Conservation (phyloP, 305 asterid species). For the Solanum hybrid region DNA sequence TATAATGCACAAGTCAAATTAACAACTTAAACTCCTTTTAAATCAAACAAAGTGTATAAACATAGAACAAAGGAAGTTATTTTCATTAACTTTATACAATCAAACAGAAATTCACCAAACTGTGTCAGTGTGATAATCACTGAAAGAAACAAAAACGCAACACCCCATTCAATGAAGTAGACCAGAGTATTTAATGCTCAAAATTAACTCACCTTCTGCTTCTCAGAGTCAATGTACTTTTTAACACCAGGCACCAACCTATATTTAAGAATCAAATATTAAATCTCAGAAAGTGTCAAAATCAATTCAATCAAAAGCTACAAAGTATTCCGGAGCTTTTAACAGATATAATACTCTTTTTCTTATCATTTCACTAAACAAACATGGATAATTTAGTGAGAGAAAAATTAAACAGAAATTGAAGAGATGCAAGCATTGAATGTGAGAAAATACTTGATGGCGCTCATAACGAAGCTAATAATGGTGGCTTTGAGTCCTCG, state of each 20-base stretch:
- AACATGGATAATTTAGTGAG: not conserved
- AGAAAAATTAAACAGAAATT: not conserved
- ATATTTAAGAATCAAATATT: not conserved
- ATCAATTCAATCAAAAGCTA: not conserved
- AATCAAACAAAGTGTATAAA: not conserved
- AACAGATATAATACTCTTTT: not conserved
- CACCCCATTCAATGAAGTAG: not conserved
- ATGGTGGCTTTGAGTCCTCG: slow-evolving; percentile 58
- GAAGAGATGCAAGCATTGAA: not conserved
- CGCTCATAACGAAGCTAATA: slow-evolving; percentile 40
- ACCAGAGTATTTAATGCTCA: not conserved
- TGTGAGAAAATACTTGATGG: slow-evolving; percentile 44
- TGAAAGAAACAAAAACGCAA: not conserved
- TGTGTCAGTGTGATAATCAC: not conserved
- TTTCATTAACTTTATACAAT: not conserved
- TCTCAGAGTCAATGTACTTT: slow-evolving; percentile 71
- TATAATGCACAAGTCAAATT: not conserved
- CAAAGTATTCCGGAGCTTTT: not conserved
- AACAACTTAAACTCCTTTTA: not conserved
- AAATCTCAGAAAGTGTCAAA: not conserved
- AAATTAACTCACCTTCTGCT: slow-evolving; percentile 50
- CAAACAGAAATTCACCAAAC: not conserved
- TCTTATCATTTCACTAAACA: not conserved
- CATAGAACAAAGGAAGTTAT: not conserved
- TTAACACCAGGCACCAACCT: slow-evolving; percentile 87